phyloP scores from a whole-genome alignment of 305 asterid genomes.

The Fraxinus albicans region DNA sequence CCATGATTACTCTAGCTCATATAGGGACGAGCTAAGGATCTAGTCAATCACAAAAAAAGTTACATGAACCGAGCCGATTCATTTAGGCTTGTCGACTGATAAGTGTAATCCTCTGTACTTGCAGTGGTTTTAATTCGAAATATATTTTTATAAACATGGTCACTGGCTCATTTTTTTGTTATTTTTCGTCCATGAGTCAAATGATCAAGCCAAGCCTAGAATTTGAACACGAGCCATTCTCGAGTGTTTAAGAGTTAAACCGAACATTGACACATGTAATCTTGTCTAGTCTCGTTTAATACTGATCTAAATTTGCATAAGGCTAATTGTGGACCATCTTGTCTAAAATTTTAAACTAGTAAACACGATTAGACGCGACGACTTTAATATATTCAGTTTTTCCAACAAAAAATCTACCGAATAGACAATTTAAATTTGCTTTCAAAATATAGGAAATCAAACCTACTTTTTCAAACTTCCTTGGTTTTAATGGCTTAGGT shows the following conservation, averaged over 20 bases:
- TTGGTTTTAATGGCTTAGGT: slow-evolving; percentile 36
- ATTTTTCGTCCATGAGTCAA: neutral
- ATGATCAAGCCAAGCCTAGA: neutral
- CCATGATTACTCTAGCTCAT: neutral
- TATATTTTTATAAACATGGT: too few relatives aligned
- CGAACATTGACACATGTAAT: neutral
- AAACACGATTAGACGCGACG: neutral
- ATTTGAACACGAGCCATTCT: neutral
- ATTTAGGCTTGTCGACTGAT: neutral
- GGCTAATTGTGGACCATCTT: neutral
- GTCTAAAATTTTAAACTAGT: neutral
- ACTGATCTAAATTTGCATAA: neutral
- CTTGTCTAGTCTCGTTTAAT: neutral
- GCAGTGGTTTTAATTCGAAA: too few relatives aligned
- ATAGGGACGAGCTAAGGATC: neutral
- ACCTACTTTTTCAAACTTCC: slow-evolving; percentile 24
- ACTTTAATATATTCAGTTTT: neutral
- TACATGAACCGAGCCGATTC: neutral
- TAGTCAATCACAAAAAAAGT: neutral
- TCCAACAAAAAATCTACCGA: neutral
- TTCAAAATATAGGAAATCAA: neutral
- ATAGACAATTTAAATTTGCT: neutral
- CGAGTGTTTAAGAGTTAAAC: neutral
- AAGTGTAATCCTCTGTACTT: neutral
- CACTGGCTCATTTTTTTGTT: neutral